Base-by-base conservation (phyloP, 768 basidiomycete species). In the Leccinum barrowsii region DNA sequence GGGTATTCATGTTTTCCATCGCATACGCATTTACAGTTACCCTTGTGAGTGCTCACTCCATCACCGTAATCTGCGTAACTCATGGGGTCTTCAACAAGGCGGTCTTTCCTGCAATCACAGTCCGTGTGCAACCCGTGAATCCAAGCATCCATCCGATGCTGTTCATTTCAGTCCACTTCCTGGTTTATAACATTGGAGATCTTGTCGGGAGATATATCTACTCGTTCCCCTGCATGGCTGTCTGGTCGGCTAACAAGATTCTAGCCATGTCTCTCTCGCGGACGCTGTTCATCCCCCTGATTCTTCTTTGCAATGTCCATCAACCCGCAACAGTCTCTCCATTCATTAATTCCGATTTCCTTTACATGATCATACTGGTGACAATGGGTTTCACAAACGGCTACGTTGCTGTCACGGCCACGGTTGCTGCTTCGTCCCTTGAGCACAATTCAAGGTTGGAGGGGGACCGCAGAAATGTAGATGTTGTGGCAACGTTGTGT, bases 231-330 rank as follows among this genome's bases (percentile, higher is more conserved):
- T 68, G 70, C 7, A 71, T 94, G 21, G 71, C 86, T 32, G 75
- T 93, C 54, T 93, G 90, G 85, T 85, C 85, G 4, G 81, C 83
- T 5, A 79, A 76, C 22, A 80, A 80, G 34, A 80, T 95, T 40
- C 69, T 92, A 15, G 66, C 69, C 6, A 73, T 92, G 24, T 87
- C 92, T 15, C 69, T 89, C 44, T 71, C 83, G 4, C 85, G 94
- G 55, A 89, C 86, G 2, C 66, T 93, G 34, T 95, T 96, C 75
- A 83, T 97, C 50, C 92, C 92, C 30, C 66, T 94, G 44, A 88
- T 96, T 73, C 79, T 96, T n/a, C 78, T 88, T 74, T 96, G 94
- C 79, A 97, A 97, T 68, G 74, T 95, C 44, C 83, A 86, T 62
- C 82, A 79, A 47, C 75, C 77, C 30, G 63, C 74, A 2, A 57